Base-by-base conservation (phyloP, 2,329 filamentous ascomycete genomes). In the Dissoconium aciculare region DNA sequence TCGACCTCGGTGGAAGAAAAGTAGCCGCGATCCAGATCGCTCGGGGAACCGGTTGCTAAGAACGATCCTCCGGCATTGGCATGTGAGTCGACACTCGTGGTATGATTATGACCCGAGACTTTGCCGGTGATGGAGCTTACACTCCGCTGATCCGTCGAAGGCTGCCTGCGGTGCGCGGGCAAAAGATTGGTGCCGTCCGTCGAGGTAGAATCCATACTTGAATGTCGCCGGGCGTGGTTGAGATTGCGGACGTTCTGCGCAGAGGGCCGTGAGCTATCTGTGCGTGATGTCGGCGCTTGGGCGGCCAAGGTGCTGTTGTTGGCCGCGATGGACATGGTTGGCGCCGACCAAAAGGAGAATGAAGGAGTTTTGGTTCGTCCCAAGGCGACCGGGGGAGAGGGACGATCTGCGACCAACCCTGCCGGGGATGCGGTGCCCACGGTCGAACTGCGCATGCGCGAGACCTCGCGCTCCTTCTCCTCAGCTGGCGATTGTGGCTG, bases 1-100 rank as follows among this genome's bases (percentile, higher is more conserved):
- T 94, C 84, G 8, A 74, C 64, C 47, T 95, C 87, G 11, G 78
- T 79, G 3, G 85, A 83, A 5, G 87, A 94, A 50, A 94, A 93
- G 54, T 95, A 95, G 14, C 85, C 87, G 19, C 83, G 71, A 47
- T 95, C 89, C 11, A 82, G 55, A 37, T 91, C 80, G 33, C 58
- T 55, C 27, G 57, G 49, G 14, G 48, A 51, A 17, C 49, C 38
- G 17, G 49, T 39, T 13, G 35, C 30, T 5, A 42, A n/a, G 33
- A 11, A 53, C 47, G 11, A 51, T 52, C 21, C 54, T 45, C 19
- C 54, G 45, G 26, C 53, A 35, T 27, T 51, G n/a, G n/a, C n/a
- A 28, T 11, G 37, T 33, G 35, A 29, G 23, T 48, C 46, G 12
- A 40, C 37, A 30, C 41, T 43, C 12, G 37, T 31, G 15, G 39